These are phyloP conservation scores for Scedosporium dehoogii DNA, from an alignment of 2,329 filamentous ascomycete species.

Conservation along the genomic window DNA sequence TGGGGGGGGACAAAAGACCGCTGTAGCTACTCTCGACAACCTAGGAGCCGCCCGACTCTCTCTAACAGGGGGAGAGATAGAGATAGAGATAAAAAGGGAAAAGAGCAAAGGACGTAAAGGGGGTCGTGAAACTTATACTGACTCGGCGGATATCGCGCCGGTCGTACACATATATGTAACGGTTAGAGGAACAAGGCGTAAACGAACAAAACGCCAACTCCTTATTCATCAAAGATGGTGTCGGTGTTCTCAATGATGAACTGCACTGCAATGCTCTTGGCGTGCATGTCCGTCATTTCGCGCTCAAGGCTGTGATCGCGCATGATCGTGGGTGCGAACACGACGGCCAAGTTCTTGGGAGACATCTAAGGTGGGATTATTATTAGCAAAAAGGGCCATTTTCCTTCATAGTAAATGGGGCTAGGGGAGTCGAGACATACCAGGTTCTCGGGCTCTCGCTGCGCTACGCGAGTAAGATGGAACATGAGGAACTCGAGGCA, in stretches of 20 bases:
- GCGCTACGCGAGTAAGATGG: constrained; percentile 80
- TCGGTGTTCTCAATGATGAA: constrained; percentile 87
- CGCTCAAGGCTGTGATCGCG: constrained; percentile 78
- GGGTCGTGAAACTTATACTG: background rate
- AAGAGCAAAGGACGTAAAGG: background rate
- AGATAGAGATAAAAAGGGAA: background rate
- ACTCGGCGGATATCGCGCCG: background rate
- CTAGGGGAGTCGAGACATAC: constrained; percentile 34
- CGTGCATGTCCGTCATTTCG: constrained; percentile 92
- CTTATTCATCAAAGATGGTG: constrained; percentile 57
- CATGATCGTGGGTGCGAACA: constrained; percentile 98
- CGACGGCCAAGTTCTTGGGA: constrained; percentile 88
- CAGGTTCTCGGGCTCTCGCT: constrained; percentile 74
- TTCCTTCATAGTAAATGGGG: background rate
- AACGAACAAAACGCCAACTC: background rate
- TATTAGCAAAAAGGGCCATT: background rate
- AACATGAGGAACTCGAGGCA: constrained; percentile 90
- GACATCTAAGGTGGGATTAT: constrained; percentile 58
- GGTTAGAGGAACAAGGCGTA: background rate
- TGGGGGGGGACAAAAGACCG: background rate
- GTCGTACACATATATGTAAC: background rate
- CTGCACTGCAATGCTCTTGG: constrained; percentile 85
- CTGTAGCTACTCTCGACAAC: background rate
- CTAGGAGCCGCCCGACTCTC: background rate
- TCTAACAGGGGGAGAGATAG: background rate